These are phyloP conservation scores for Yarrowia osloensis DNA, from an alignment of 805 yeast species.

Conservation along the genomic window DNA sequence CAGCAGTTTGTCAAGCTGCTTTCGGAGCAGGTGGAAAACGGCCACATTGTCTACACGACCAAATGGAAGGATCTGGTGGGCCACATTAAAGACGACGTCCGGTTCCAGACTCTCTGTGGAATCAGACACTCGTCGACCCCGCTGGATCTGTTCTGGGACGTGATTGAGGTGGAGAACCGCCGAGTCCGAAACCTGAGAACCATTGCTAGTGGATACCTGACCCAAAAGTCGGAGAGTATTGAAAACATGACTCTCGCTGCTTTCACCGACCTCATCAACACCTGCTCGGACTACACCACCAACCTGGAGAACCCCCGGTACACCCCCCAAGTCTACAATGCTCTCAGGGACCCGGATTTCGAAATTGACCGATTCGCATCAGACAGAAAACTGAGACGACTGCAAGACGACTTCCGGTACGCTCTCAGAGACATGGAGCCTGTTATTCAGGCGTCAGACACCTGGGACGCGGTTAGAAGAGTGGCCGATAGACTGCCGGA, in stretches of 20 bases:
- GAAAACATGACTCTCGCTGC: conserved; percentile 34
- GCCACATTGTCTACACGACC: conserved; percentile 52
- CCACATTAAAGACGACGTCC: conserved; percentile 53
- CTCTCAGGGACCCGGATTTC: conserved; percentile 32
- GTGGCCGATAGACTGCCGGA: conserved; percentile 43
- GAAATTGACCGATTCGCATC: conserved; percentile 39
- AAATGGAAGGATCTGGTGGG: conserved; percentile 61
- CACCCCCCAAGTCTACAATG: background rate
- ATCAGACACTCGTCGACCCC: conserved; percentile 72
- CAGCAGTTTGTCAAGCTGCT: conserved; percentile 57
- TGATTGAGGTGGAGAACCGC: conserved; percentile 62
- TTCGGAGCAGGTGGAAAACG: conserved; percentile 41
- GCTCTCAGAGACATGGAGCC: conserved; percentile 41
- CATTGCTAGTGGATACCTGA: conserved; percentile 37
- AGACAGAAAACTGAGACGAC: conserved; percentile 40
- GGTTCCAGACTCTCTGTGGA: conserved; percentile 66
- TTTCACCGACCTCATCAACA: conserved; percentile 36
- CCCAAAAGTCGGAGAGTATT: conserved; percentile 33
- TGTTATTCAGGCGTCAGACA: conserved; percentile 38
- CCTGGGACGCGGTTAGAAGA: conserved; percentile 46
- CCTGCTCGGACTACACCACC: conserved; percentile 31
- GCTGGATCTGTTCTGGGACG: conserved; percentile 73
- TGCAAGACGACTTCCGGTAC: conserved; percentile 41
- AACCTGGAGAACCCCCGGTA: conserved; percentile 22
- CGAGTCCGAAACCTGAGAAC: conserved; percentile 60